Evolutionary conservation across 169 alveolate genomes (phyloP).

Genomic region (Ichthyophthirius multifiliis): DNA sequence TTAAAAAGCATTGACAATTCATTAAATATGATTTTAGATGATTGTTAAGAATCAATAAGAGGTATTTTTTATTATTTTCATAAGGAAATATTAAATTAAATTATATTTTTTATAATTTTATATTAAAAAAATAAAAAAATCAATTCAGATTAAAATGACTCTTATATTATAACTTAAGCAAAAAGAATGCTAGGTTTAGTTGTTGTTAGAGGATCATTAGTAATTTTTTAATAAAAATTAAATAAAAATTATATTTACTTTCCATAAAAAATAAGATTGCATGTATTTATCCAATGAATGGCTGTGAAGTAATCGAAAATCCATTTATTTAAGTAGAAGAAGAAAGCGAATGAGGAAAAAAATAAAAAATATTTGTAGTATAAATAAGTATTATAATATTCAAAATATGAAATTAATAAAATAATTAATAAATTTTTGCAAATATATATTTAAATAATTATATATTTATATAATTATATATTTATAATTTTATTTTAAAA

Average conservation of each 20-base stretch:
- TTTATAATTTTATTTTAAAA: too few relatives aligned
- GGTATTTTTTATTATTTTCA: background rate
- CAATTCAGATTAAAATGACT: background rate
- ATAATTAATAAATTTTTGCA: too few relatives aligned
- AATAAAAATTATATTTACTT: background rate
- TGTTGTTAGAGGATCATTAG: background rate
- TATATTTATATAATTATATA: too few relatives aligned
- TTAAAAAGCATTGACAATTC: slow-evolving; percentile 3
- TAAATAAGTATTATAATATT: too few relatives aligned
- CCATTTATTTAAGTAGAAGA: background rate
- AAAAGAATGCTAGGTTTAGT: background rate
- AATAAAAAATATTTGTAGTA: too few relatives aligned
- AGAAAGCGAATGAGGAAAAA: too few relatives aligned
- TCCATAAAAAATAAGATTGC: background rate
- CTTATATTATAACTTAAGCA: background rate
- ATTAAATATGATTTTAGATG: slow-evolving; percentile 14
- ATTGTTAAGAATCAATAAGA: background rate
- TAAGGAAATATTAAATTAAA: background rate
- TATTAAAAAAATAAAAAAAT: background rate
- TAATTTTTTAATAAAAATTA: background rate
- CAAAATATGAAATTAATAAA: too few relatives aligned
- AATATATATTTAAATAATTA: too few relatives aligned
- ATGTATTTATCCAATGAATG: slow-evolving; percentile 3
- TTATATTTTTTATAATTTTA: background rate
- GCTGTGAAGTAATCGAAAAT: slow-evolving; percentile 2